A percentile compares a stretch with the other conserved stretches of the same genome.
These are phyloP conservation scores for Syncephalastrum racemosum DNA, from an alignment of 371 early-diverging fungal genomes.

Conservation along the genomic window DNA sequence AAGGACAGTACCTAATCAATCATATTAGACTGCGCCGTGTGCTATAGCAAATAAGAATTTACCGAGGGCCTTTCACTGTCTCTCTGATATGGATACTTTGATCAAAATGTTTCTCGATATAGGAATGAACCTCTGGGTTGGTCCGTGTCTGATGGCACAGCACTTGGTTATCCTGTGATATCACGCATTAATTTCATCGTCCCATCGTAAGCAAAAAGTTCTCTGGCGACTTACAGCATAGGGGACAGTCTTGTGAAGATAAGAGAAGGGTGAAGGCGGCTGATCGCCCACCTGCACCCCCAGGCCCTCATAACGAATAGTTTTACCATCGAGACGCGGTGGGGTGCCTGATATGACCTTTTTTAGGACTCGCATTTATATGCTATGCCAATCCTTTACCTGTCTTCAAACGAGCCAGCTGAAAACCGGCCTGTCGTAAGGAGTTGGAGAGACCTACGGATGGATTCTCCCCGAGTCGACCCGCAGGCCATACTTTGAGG, in stretches of 20 bases:
- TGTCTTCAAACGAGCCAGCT: constrained; percentile 77
- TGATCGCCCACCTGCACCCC: constrained; percentile 71
- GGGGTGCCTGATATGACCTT: constrained; percentile 61
- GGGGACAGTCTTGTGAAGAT: constrained; percentile 65
- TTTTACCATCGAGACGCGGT: constrained; percentile 73
- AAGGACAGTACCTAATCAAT: constrained; percentile 69
- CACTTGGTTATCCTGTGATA: constrained; percentile 59
- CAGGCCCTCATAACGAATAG: constrained; percentile 71
- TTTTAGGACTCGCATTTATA: neutral
- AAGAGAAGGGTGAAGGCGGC: constrained; percentile 80
- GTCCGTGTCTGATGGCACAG: constrained; percentile 80
- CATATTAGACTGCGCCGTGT: neutral
- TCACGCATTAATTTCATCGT: neutral
- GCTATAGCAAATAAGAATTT: neutral
- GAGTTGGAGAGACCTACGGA: constrained; percentile 77
- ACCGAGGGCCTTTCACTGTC: constrained; percentile 82
- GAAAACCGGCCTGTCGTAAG: constrained; percentile 72
- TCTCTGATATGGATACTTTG: constrained; percentile 83
- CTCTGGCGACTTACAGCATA: constrained; percentile 41
- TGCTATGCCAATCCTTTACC: constrained; percentile 27
- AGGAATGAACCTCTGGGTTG: constrained; percentile 65
- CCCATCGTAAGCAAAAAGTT: too few species aligned
- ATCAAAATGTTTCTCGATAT: constrained; percentile 74
- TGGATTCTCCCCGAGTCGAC: constrained; percentile 76
- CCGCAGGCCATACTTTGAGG: constrained; percentile 74